Evolutionary conservation across 768 basidiomycete species (phyloP).

Genomic region (Boletus huronensis): DNA sequence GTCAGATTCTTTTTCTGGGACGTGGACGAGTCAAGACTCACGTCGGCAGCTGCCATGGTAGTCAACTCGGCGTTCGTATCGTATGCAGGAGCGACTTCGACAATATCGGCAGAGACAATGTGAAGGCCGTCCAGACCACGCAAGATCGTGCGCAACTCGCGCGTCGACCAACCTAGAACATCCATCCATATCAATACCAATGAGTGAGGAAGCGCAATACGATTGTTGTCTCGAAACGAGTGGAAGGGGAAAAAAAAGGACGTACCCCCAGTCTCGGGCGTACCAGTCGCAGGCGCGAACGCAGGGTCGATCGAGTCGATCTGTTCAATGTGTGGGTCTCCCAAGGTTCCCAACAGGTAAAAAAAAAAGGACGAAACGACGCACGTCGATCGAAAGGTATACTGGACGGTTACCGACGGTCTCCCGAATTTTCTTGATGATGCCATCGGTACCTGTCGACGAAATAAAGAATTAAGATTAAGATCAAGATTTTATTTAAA

Average conservation of each 20-base stretch:
- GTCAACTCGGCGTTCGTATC: slow-evolving; percentile 65
- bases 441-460: slow-evolving; percentile 59
- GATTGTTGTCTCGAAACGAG: too few relatives aligned
- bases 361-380: slow-evolving; percentile 13
- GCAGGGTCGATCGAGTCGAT: slow-evolving; percentile 80
- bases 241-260: not conserved
- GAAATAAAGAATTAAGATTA: too few relatives aligned
- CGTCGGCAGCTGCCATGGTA: slow-evolving; percentile 60
- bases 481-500: too few relatives aligned
- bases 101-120: slow-evolving; percentile 79
- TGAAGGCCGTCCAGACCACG: slow-evolving; percentile 71
- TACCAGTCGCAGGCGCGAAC: slow-evolving; percentile 81
- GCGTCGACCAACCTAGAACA: slow-evolving; percentile 60
- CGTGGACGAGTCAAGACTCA: slow-evolving; percentile 26
- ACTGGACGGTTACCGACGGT: slow-evolving; percentile 73
- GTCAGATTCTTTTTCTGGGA: not conserved
- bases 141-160: slow-evolving; percentile 74
- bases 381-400: slow-evolving; percentile 75
- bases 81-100: slow-evolving; percentile 83
- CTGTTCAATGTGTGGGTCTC: slow-evolving; percentile 28
- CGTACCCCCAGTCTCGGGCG: slow-evolving; percentile 73
- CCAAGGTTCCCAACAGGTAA: not conserved
- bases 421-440: slow-evolving; percentile 75
- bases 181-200: not conserved
- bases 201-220: not conserved